Conservation (phyloP, 108 stramenopile species). For the Schizochytrium sp. region DNA sequence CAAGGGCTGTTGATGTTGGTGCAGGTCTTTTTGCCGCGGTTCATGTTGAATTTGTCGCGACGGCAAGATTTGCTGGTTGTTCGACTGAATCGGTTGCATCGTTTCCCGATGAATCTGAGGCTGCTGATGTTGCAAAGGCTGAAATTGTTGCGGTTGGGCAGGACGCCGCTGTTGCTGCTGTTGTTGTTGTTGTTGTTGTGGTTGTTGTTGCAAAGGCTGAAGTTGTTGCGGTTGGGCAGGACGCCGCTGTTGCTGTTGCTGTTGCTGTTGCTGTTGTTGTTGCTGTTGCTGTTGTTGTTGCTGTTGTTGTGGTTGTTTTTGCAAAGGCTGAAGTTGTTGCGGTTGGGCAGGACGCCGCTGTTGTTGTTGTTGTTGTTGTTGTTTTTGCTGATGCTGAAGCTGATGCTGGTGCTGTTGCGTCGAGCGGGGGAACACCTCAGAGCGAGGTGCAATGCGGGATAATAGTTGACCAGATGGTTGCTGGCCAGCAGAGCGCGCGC, state of each 20-base stretch:
- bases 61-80: neutral
- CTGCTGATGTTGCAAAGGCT: neutral
- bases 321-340: no score
- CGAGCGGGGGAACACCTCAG: neutral
- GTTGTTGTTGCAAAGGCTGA: neutral
- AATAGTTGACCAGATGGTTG: no score
- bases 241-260: no score
- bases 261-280: no score
- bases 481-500: no score
- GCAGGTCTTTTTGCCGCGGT: neutral
- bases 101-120: neutral
- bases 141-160: neutral
- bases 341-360: no score
- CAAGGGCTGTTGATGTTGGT: neutral
- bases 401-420: neutral
- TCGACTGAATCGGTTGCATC: neutral
- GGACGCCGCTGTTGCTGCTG: no score
- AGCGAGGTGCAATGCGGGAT: no score
- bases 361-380: neutral
- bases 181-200: neutral
- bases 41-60: neutral
- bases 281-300: no score
- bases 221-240: no score
- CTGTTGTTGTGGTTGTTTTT: no score
- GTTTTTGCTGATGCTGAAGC: neutral